Conservation (phyloP, 2,329 filamentous ascomycete species). For the Sclerotinia subarctica region DNA sequence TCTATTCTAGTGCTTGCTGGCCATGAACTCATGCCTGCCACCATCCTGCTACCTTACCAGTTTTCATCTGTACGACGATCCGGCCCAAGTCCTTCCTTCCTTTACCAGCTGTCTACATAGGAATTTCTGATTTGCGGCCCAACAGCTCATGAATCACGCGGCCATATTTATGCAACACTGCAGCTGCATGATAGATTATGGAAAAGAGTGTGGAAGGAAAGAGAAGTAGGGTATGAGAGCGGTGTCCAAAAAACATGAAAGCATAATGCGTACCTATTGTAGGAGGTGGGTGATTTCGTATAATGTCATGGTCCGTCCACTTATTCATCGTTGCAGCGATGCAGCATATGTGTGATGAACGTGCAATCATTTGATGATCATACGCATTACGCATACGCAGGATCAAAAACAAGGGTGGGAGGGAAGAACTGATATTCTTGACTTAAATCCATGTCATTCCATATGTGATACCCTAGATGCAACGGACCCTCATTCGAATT, state of each 20-base stretch:
- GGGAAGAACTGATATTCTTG: slow-evolving; percentile 11
- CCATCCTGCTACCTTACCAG: background rate
- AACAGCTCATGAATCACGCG: slow-evolving; percentile 21
- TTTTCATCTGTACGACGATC: slow-evolving; percentile 5
- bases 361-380: slow-evolving; percentile 13
- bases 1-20: slow-evolving; percentile 9
- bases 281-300: slow-evolving; percentile 13
- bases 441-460: slow-evolving; percentile 6
- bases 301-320: slow-evolving; percentile 7
- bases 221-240: slow-evolving; percentile 11
- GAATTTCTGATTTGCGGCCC: slow-evolving; percentile 19
- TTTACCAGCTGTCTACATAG: slow-evolving; percentile 19
- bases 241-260: slow-evolving; percentile 13
- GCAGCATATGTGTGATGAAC: slow-evolving; percentile 10
- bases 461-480: slow-evolving; percentile 8
- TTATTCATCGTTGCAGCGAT: slow-evolving; percentile 1
- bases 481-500: slow-evolving; percentile 7
- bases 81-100: slow-evolving; percentile 20
- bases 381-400: slow-evolving; percentile 12
- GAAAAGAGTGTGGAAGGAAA: slow-evolving; percentile 13
- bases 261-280: slow-evolving; percentile 11
- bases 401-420: slow-evolving; percentile 15
- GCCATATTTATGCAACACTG: slow-evolving; percentile 18
- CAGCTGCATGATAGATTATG: slow-evolving; percentile 20
- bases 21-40: slow-evolving; percentile 5